phyloP scores from a whole-genome alignment of 306 rosid species.

The Acacia crassicarpa region DNA sequence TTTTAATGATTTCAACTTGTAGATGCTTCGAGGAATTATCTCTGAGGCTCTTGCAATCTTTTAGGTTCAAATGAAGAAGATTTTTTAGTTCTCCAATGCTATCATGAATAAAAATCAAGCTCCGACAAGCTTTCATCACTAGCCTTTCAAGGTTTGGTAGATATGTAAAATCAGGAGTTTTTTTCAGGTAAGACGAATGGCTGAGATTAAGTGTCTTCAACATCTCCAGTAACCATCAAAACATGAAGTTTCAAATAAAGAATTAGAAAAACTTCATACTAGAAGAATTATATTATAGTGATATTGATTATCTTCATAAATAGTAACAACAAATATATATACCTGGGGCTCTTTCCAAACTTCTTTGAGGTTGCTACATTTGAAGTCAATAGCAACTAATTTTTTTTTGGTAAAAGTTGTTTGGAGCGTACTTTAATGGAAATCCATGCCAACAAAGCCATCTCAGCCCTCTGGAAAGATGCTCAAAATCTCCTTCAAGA shows the following conservation, averaged over 20 bases:
- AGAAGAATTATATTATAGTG: no score
- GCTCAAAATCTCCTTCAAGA: conserved; percentile 19
- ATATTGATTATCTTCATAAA: no score
- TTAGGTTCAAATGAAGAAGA: not conserved
- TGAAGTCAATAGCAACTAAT: conserved; percentile 36
- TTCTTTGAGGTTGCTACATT: conserved; percentile 30
- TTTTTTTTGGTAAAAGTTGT: conserved; percentile 5
- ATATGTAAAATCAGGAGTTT: not conserved
- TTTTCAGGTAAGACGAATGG: not conserved
- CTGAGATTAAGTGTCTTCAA: not conserved
- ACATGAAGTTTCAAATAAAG: not conserved
- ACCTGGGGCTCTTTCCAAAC: conserved; percentile 21
- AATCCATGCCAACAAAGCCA: conserved; percentile 48
- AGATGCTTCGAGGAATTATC: not conserved
- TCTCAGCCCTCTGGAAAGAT: conserved; percentile 32
- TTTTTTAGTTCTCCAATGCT: not conserved
- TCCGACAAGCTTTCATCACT: not conserved
- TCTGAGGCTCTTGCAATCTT: not conserved
- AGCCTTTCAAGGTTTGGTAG: not conserved
- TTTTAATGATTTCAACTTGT: not conserved
- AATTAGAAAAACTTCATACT: not conserved
- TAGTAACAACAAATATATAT: no score
- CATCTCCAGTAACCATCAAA: not conserved
- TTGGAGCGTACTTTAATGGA: conserved; percentile 27
- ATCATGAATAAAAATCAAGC: not conserved